Base-by-base conservation (phyloP, 2,329 filamentous ascomycete genomes). In the Neonectria hederae region DNA sequence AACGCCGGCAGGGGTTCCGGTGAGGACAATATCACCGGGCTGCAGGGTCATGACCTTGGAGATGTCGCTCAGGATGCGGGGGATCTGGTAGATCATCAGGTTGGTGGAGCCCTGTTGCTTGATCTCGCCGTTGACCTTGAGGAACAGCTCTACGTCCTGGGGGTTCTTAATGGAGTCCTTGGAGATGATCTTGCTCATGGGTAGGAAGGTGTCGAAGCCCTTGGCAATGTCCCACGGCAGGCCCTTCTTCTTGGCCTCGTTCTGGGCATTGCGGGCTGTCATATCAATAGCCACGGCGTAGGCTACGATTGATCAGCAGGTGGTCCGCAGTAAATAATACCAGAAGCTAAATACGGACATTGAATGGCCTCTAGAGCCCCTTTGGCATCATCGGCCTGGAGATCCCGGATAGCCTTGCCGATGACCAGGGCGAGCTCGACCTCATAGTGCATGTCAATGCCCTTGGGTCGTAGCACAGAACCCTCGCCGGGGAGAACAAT, bases 121-220 rank as follows among this genome's bases (percentile, higher is more conserved):
- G 72, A 88, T 82, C 78, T 92, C 83, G 68, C 89, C 88, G 79
- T 97, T 97, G 75, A 99, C 92, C 56, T 86, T 90, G 62, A 99
- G 86, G 79, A 91, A 97, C 66, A 99, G 83, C 81, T 97, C 92
- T 19, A 93, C 90, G 74, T 95, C 89, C 78, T 98, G 94, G 32
- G 96, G 96, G 80, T 98, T 89, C 13, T 91, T 87, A 71, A 99
- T 93, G 69, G 86, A 85, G 38, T 87, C 84, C 83, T 97, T 97
- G 71, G 89, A 84, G 74, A 99, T 97, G 59, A 92, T 84, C 68
- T 90, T 84, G 78, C 91, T 93, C 75, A 99, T 87, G 63, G 96
- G 96, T 55, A 97, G 86, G 83, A 99, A 99, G 3, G 96, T 98
- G 79, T 99, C 96, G 78, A 98, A 99, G 51, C 96, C 96, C 84